Evolutionary conservation across 345 rosid species (phyloP).

Genomic region (Syzygium aromaticum): DNA sequence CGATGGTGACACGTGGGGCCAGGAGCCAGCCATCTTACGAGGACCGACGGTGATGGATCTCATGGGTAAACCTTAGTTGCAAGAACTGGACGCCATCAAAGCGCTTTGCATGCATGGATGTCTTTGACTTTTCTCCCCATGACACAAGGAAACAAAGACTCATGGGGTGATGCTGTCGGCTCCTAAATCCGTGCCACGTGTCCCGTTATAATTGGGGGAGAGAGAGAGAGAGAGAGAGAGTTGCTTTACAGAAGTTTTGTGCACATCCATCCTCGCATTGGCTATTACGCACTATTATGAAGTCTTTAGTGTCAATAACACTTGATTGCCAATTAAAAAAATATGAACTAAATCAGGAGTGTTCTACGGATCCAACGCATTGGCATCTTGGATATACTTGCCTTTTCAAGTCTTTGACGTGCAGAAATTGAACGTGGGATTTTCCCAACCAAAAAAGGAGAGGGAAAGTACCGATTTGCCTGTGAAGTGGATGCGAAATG

Average conservation of each 20-base stretch:
- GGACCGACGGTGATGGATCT: background rate
- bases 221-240: background rate
- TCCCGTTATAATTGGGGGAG: background rate
- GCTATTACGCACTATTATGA: background rate
- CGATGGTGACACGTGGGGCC: conserved; percentile 47
- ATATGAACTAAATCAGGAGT: background rate
- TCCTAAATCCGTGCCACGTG: conserved; percentile 2
- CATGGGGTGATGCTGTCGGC: conserved; percentile 23
- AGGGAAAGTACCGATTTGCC: background rate
- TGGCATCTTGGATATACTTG: background rate
- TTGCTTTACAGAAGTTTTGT: background rate
- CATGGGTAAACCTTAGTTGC: background rate
- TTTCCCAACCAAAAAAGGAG: background rate
- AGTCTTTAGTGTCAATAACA: background rate
- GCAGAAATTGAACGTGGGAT: background rate
- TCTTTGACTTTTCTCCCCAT: conserved; percentile 28
- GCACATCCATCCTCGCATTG: background rate
- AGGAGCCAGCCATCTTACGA: conserved; percentile 1
- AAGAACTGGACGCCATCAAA: background rate
- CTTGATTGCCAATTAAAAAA: background rate
- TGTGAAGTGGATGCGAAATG: background rate
- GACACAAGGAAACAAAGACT: background rate
- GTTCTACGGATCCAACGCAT: background rate
- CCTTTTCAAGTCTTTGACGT: background rate
- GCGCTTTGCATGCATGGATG: background rate